phyloP scores from a whole-genome alignment of 1,139 yeast species.

The Candida sp. region DNA sequence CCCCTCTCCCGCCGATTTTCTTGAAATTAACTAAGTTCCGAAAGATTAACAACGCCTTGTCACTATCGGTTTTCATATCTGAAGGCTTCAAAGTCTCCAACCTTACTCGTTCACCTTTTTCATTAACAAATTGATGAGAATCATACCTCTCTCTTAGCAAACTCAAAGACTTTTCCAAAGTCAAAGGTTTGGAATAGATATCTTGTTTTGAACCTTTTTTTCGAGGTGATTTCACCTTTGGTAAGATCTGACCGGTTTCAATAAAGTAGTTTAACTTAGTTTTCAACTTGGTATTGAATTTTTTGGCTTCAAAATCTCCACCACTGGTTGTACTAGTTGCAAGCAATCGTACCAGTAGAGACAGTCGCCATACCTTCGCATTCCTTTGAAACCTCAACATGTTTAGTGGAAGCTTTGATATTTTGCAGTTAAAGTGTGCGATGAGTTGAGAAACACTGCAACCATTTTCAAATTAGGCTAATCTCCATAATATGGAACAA shows the following conservation, averaged over 20 bases:
- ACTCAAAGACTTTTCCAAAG: conserved; percentile 18
- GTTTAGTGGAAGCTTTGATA: not conserved
- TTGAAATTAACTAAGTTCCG: conserved; percentile 25
- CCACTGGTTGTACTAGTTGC: not conserved
- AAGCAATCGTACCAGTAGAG: not conserved
- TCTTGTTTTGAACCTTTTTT: not conserved
- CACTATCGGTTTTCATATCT: conserved; percentile 21
- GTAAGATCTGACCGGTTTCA: conserved; percentile 25
- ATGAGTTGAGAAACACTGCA: not conserved
- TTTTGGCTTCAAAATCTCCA: not conserved
- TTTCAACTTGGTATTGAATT: conserved; percentile 14
- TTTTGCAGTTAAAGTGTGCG: not conserved
- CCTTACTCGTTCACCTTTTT: conserved; percentile 10
- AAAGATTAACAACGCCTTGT: conserved; percentile 23
- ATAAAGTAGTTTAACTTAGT: conserved; percentile 24
- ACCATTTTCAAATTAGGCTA: not conserved
- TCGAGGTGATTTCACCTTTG: conserved; percentile 3
- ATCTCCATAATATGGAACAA: not conserved
- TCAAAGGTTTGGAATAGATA: not conserved
- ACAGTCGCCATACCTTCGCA: not conserved
- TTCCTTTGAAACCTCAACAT: not conserved
- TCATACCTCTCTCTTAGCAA: conserved; percentile 15
- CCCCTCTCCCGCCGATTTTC: conserved; percentile 18
- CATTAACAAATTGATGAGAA: conserved; percentile 12
- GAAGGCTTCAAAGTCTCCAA: conserved; percentile 12